Conservation (phyloP, 1,284 basidiomycete species). For the Melanopsichium pennsylvanicum region DNA sequence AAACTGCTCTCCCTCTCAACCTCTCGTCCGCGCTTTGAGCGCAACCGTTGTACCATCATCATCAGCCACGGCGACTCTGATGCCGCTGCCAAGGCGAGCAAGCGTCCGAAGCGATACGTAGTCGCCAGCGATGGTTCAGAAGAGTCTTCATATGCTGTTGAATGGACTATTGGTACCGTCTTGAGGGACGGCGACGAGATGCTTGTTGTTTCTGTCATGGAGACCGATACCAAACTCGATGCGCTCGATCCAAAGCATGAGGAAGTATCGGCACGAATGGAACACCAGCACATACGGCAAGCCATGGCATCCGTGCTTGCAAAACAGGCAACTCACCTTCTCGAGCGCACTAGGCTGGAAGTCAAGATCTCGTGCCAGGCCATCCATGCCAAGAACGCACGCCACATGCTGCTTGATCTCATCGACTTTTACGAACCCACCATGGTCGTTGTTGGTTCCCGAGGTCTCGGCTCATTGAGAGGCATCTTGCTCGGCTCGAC, state of each 20-base stretch:
- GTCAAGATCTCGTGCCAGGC: conserved; percentile 90
- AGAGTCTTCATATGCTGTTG: conserved; percentile 59
- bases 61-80: conserved; percentile 73
- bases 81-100: conserved; percentile 66
- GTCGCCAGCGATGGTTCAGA: conserved; percentile 93
- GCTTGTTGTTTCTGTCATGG: conserved; percentile 79
- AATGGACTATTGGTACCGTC: conserved; percentile 86
- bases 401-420: conserved; percentile 88
- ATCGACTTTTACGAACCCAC: conserved; percentile 89
- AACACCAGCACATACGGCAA: conserved; percentile 92
- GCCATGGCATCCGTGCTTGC: conserved; percentile 81
- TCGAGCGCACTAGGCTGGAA: conserved; percentile 87
- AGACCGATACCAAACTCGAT: conserved; percentile 80
- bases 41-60: conserved; percentile 90
- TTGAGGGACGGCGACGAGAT: conserved; percentile 83
- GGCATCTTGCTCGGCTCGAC: conserved; percentile 96
- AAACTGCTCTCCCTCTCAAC: conserved; percentile 37
- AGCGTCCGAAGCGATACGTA: conserved; percentile 78
- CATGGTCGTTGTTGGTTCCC: conserved; percentile 93
- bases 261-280: conserved; percentile 78
- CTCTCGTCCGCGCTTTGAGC: conserved; percentile 78
- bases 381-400: conserved; percentile 85
- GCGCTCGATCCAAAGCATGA: conserved; percentile 66
- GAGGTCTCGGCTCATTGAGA: conserved; percentile 87
- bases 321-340: conserved; percentile 83